Evolutionary conservation across 2,329 filamentous ascomycete species (phyloP).

Genomic region (Cladosporium austrohemisphaericum): DNA sequence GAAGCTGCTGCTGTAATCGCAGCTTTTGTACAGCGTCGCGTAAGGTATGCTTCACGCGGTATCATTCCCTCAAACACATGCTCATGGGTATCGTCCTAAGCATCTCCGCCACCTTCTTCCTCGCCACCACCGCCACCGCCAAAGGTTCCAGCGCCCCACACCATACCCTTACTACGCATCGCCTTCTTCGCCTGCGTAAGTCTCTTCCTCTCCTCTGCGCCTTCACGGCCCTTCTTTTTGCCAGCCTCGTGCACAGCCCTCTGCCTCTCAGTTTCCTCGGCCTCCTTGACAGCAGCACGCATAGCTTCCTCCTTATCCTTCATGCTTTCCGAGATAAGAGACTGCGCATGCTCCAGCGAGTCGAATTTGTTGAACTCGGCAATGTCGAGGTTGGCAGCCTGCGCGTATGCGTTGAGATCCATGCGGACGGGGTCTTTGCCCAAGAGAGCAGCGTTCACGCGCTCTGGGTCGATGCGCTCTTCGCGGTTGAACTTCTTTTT

Average conservation of each 20-base stretch:
- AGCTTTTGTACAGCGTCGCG: neutral
- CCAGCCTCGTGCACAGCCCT: conserved; percentile 32
- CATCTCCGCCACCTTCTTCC: neutral
- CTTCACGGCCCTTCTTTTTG: conserved; percentile 28
- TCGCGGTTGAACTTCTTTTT: conserved; percentile 82
- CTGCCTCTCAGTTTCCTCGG: conserved; percentile 33
- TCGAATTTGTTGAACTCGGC: conserved; percentile 36
- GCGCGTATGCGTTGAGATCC: conserved; percentile 41
- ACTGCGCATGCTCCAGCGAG: conserved; percentile 32
- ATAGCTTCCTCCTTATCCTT: conserved; percentile 33
- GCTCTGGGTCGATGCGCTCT: conserved; percentile 62
- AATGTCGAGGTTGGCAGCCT: conserved; percentile 35
- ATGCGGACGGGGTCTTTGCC: conserved; percentile 29
- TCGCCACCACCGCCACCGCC: conserved; percentile 19
- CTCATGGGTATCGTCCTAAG: neutral
- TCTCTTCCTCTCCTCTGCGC: conserved; percentile 28
- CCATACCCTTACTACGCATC: conserved; percentile 21
- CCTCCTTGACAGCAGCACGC: conserved; percentile 32
- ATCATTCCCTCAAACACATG: too few relatives aligned
- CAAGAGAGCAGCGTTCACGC: conserved; percentile 61
- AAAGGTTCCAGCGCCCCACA: conserved; percentile 23
- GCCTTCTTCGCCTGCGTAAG: conserved; percentile 31
- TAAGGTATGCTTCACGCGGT: too few relatives aligned
- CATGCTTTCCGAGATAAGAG: conserved; percentile 30
- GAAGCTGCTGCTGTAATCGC: conserved; percentile 3